These are phyloP conservation scores for Taphrina betulina DNA, from an alignment of 1,139 yeast genomes.

Conservation along the genomic window DNA sequence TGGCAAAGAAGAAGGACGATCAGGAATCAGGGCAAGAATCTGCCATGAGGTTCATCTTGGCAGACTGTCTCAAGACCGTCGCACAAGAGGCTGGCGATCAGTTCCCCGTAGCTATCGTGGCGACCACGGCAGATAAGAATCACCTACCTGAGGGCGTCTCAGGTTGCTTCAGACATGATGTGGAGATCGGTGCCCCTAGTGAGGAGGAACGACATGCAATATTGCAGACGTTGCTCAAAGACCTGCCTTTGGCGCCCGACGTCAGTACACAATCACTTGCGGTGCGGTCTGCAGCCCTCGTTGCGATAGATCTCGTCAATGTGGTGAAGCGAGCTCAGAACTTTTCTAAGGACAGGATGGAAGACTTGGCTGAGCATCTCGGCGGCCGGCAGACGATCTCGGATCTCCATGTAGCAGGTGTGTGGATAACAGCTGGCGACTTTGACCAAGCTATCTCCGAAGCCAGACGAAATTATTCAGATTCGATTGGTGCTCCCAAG, in stretches of 20 bases:
- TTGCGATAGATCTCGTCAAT: constrained; percentile 76
- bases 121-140: constrained; percentile 73
- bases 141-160: constrained; percentile 65
- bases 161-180: constrained; percentile 71
- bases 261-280: constrained; percentile 64
- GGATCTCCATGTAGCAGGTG: constrained; percentile 26
- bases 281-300: constrained; percentile 85
- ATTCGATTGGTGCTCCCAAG: constrained; percentile 93
- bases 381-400: constrained; percentile 13
- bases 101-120: constrained; percentile 53
- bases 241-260: constrained; percentile 50
- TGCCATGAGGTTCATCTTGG: constrained; percentile 21
- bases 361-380: constrained; percentile 40
- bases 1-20: constrained; percentile 69
- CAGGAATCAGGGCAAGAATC: constrained; percentile 43
- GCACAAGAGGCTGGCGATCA: constrained; percentile 7
- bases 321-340: constrained; percentile 67
- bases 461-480: constrained; percentile 85
- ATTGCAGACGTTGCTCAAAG: constrained; percentile 46
- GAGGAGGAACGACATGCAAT: constrained; percentile 70
- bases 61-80: constrained; percentile 16
- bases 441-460: constrained; percentile 71
- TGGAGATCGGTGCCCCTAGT: constrained; percentile 71
- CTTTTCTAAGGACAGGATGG: constrained; percentile 56
- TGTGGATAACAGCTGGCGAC: constrained; percentile 59